These are phyloP conservation scores for Aspergillus affinis DNA, from an alignment of 495 filamentous ascomycete species.

Conservation along the genomic window DNA sequence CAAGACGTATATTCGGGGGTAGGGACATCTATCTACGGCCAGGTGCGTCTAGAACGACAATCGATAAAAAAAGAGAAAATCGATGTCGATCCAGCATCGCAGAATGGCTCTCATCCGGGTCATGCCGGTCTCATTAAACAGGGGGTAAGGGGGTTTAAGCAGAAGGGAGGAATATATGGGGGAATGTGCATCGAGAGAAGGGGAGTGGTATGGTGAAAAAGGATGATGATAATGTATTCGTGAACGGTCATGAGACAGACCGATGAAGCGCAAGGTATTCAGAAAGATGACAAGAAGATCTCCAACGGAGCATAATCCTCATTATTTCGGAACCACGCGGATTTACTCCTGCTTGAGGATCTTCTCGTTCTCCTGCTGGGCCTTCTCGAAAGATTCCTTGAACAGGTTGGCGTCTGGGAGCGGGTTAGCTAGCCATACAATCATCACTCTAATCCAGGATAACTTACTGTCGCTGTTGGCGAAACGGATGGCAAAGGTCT, in stretches of 20 bases:
- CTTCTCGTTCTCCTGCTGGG: conserved; percentile 92
- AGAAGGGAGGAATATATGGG: not conserved
- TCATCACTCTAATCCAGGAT: not conserved
- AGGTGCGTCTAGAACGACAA: conserved; percentile 18
- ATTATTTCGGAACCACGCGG: not conserved
- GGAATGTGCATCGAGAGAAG: not conserved
- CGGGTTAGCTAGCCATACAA: conserved; percentile 3
- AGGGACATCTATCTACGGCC: conserved; percentile 43
- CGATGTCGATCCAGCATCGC: conserved; percentile 12
- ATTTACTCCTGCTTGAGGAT: conserved; percentile 62
- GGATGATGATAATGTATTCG: conserved; percentile 6
- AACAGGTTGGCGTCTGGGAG: conserved; percentile 86
- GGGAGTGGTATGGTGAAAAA: not conserved
- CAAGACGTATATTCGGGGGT: conserved; percentile 41
- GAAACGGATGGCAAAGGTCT: conserved; percentile 95
- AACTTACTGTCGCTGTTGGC: conserved; percentile 94
- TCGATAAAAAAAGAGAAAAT: not conserved
- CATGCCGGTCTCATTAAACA: not conserved
- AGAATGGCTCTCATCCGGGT: conserved; percentile 14
- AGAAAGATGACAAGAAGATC: conserved; percentile 13
- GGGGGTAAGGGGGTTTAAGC: not conserved
- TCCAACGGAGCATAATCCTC: not conserved
- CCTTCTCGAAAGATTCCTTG: conserved; percentile 98
- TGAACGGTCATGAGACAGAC: conserved; percentile 11
- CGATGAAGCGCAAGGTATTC: conserved; percentile 13